These are phyloP conservation scores for Chimonanthus salicifolius DNA, from an alignment of 164 flowering plant genomes.

Conservation along the genomic window DNA sequence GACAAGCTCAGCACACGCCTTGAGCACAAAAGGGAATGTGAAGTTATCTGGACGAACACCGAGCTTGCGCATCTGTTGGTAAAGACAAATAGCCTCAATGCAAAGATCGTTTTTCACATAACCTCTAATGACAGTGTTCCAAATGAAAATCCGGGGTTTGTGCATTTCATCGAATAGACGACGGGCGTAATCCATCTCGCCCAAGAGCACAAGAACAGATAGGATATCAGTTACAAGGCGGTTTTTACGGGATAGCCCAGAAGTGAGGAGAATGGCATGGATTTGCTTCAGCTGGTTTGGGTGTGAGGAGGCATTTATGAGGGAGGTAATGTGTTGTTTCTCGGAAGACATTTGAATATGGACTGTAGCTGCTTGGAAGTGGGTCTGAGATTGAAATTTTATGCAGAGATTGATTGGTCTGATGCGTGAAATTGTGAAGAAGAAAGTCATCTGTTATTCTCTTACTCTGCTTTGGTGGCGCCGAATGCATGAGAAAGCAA, in stretches of 20 bases:
- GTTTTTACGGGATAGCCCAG: slow-evolving; percentile 28
- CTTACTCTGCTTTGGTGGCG: neutral
- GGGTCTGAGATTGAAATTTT: neutral
- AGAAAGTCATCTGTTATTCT: neutral
- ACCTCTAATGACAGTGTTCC: slow-evolving; percentile 42
- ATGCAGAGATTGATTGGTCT: neutral
- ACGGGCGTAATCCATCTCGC: slow-evolving; percentile 34
- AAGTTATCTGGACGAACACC: slow-evolving; percentile 37
- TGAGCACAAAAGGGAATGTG: slow-evolving; percentile 37
- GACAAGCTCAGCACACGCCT: slow-evolving; percentile 23
- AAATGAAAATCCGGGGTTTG: slow-evolving; percentile 32
- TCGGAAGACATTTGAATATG: neutral
- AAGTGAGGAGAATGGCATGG: slow-evolving; percentile 33
- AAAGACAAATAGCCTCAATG: slow-evolving; percentile 20
- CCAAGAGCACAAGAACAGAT: slow-evolving; percentile 13
- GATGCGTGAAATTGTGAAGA: neutral
- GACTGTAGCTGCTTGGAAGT: neutral
- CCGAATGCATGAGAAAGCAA: too few species aligned
- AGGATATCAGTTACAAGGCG: slow-evolving; percentile 34
- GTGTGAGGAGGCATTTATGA: slow-evolving; percentile 19
- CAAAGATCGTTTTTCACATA: slow-evolving; percentile 27
- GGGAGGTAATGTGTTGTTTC: slow-evolving; percentile 20
- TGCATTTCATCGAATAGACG: slow-evolving; percentile 39
- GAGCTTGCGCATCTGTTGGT: slow-evolving; percentile 18
- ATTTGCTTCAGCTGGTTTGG: slow-evolving; percentile 29